Base-by-base conservation (phyloP, 441 rosid species). In the Gossypium schwendimanii region DNA sequence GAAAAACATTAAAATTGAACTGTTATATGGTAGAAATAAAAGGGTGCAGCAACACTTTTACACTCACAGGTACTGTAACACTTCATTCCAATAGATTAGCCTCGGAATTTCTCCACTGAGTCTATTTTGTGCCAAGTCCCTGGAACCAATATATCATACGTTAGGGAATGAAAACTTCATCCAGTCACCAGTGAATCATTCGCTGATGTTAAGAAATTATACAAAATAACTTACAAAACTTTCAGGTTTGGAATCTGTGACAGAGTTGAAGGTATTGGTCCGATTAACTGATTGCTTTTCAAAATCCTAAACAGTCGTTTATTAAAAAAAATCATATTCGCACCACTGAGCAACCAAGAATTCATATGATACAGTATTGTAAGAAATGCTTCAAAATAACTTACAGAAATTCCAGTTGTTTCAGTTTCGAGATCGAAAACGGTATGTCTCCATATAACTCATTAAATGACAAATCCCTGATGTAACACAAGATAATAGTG, bases 21-120 rank as follows among this genome's bases (percentile, higher is more conserved):
- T 15, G 36, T 9, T 69, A 63, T 41, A 62, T 11, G 58, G 18
- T 4, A 31, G 6, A 55, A 31, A 39, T 44, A 31, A 62, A 54
- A 67, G 71, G 21, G 44, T 18, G 3, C 3, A 10, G 24, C 2
- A 2, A 50, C 59, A 20, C 9, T 50, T 50, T 67, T 18, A 23
- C 36, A 81, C 97, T 90, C 84, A 94, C 98, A 94, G 92, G 76
- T 92, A 94, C 76, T 94, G 98, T 78, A 94, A 78, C 77, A 94
- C 97, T 84, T 94, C 98, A 82, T 89, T 94, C 98, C 98, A 94
- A 80, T 92, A 94, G 45, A 94, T 79, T 36, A 94, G 93, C 83
- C 97, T 92, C 7, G 97, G 98, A 75, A 94, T 88, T 80, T 92
- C 98, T 63, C 97, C 97, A 68, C 90, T 83, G 63, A 94, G 89